Conservation (phyloP, 1,139 yeast species). For the Kodamaea plutei region DNA sequence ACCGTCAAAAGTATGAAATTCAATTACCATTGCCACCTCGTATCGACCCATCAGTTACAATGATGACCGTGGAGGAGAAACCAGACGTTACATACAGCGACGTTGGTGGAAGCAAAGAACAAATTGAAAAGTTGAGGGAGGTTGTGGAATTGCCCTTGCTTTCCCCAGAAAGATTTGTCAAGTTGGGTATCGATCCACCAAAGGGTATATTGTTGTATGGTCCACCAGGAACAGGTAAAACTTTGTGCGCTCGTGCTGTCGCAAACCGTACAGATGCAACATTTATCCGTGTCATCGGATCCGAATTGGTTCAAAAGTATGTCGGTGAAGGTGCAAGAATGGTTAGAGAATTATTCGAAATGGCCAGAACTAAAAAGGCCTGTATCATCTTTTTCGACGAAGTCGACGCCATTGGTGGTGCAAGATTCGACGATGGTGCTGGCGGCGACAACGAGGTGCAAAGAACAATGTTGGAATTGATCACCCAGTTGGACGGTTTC, state of each 20-base stretch:
- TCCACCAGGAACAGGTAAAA: conserved; percentile 98
- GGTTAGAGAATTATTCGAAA: conserved; percentile 96
- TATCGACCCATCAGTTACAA: conserved; percentile 96
- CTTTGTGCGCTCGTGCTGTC: conserved; percentile 96
- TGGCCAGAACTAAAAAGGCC: conserved; percentile 98
- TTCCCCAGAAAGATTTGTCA: conserved; percentile 94
- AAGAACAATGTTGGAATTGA: conserved; percentile 96
- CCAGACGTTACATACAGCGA: conserved; percentile 90
- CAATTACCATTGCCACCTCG: conserved; percentile 96
- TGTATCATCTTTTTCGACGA: conserved; percentile 96
- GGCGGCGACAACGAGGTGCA: conserved; percentile 99
- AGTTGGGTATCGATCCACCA: conserved; percentile 96
- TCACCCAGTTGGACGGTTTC: conserved; percentile 95
- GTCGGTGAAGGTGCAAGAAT: conserved; percentile 99
- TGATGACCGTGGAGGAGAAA: conserved; percentile 99
- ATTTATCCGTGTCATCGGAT: conserved; percentile 94
- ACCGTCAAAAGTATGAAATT: conserved; percentile 92
- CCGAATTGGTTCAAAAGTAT: conserved; percentile 94
- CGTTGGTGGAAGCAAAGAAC: conserved; percentile 97
- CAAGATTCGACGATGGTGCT: conserved; percentile 98
- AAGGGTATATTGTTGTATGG: conserved; percentile 94
- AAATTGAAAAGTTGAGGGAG: conserved; percentile 93
- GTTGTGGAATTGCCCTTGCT: conserved; percentile 93
- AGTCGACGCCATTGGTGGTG: conserved; percentile 98
- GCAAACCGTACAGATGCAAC: conserved; percentile 99